These are phyloP conservation scores for Didymella pinodella DNA, from an alignment of 2,329 filamentous ascomycete genomes.

Conservation along the genomic window DNA sequence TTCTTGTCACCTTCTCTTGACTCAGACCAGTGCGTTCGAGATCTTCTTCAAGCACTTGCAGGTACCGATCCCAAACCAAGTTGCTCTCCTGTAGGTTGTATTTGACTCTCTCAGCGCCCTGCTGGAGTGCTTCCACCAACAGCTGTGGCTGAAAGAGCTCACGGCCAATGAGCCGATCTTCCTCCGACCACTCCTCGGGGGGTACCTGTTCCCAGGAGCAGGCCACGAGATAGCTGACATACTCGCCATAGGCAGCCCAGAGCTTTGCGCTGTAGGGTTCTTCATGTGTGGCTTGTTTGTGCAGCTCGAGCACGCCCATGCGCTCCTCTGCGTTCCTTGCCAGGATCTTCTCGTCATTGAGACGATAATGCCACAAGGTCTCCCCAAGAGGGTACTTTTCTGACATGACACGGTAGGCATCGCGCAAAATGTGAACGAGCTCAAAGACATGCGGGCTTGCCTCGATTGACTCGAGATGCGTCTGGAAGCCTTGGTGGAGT, in stretches of 20 bases:
- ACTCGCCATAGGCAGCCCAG: conserved; percentile 82
- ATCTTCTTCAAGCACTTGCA: conserved; percentile 74
- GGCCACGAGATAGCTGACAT: conserved; percentile 74
- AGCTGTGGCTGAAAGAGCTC: conserved; percentile 75
- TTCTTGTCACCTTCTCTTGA: conserved; percentile 66
- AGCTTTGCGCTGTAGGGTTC: conserved; percentile 77
- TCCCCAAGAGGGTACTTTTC: conserved; percentile 75
- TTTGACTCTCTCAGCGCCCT: conserved; percentile 74
- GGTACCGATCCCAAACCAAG: conserved; percentile 79
- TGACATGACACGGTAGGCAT: conserved; percentile 66
- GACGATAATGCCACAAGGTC: conserved; percentile 77
- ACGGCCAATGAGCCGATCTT: conserved; percentile 73
- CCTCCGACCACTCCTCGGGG: conserved; percentile 62
- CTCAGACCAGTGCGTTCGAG: conserved; percentile 62
- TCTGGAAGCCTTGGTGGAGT: conserved; percentile 58
- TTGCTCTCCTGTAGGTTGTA: conserved; percentile 81
- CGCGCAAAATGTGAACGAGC: conserved; percentile 55
- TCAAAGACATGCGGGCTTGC: conserved; percentile 54
- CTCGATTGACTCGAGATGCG: conserved; percentile 47
- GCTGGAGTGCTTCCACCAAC: conserved; percentile 73
- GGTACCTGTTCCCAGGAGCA: conserved; percentile 65
- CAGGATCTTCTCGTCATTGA: conserved; percentile 73
- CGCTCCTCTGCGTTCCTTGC: conserved; percentile 70
- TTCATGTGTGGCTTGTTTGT: conserved; percentile 72
- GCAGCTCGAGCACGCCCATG: conserved; percentile 74